Percentiles rank a stretch among this genome's conserved stretches.
These are phyloP conservation scores for Glycine tomentella DNA, from an alignment of 306 rosid genomes.

Conservation along the genomic window DNA sequence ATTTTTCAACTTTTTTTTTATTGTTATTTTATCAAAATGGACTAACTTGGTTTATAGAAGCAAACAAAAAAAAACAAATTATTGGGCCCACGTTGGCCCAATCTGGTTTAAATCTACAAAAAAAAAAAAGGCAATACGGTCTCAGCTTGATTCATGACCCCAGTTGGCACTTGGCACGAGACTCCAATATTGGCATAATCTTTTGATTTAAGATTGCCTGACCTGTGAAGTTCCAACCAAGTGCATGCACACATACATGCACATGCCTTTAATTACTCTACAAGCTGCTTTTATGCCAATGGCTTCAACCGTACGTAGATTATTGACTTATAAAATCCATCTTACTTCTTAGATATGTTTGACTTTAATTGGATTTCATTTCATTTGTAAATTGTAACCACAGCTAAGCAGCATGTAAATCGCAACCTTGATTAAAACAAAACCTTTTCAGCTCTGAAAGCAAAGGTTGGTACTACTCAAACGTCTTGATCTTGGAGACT, in stretches of 20 bases:
- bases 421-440: not conserved
- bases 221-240: not conserved
- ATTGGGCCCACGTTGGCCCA: no score
- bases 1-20: no score
- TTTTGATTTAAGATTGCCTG: not conserved
- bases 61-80: no score
- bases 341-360: not conserved
- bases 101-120: no score
- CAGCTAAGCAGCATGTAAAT: not conserved
- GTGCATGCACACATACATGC: slow-evolving; percentile 37
- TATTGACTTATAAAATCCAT: slow-evolving; percentile 23
- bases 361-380: slow-evolving; percentile 9
- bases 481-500: no score
- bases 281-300: slow-evolving; percentile 44
- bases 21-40: no score
- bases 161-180: not conserved
- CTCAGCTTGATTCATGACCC: no score
- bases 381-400: no score
- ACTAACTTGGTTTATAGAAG: no score
- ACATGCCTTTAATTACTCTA: slow-evolving; percentile 44
- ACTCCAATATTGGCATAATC: not conserved
- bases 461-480: no score
- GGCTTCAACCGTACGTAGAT: slow-evolving; percentile 2
- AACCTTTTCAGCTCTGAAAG: no score
- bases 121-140: no score